Evolutionary conservation across 1,284 basidiomycete species (phyloP).

Genomic region (Cutaneotrichosporon mucoides): DNA sequence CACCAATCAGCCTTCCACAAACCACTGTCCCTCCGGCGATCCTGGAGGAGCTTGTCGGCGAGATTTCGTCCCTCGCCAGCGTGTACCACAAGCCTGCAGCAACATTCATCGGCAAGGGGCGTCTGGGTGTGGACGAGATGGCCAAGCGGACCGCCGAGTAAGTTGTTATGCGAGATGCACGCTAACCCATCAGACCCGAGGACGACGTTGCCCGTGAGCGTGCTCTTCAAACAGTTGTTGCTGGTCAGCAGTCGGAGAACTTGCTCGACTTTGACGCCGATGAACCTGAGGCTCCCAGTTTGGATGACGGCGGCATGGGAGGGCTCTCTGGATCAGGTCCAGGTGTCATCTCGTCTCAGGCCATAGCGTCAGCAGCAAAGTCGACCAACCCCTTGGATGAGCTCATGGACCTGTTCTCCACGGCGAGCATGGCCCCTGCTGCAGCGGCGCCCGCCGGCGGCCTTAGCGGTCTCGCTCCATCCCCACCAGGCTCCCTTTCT

Average conservation of each 20-base stretch:
- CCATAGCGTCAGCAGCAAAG: constrained; percentile 41
- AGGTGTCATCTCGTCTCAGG: constrained; percentile 26
- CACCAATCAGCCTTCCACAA: constrained; percentile 86
- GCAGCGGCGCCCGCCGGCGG: constrained; percentile 12
- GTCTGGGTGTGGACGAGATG: constrained; percentile 78
- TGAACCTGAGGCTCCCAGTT: constrained; percentile 47
- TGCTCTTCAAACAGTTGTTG: constrained; percentile 80
- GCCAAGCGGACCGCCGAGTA: constrained; percentile 63
- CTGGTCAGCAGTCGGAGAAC: constrained; percentile 88
- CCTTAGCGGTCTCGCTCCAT: background rate
- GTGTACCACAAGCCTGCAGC: constrained; percentile 95
- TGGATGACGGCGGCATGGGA: background rate
- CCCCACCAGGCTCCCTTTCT: constrained; percentile 8
- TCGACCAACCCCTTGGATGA: constrained; percentile 80
- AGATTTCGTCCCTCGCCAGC: constrained; percentile 80
- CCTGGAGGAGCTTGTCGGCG: constrained; percentile 87
- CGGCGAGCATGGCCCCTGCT: constrained; percentile 48
- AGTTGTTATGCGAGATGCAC: constrained; percentile 44
- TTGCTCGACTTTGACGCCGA: constrained; percentile 85
- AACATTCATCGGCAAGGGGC: constrained; percentile 80
- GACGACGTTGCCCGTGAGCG: constrained; percentile 65
- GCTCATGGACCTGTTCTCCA: constrained; percentile 80
- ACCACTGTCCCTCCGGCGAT: constrained; percentile 85
- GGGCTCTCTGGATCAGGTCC: background rate
- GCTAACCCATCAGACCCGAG: constrained; percentile 52